Conservation (phyloP, 2,329 filamentous ascomycete species). For the Alternaria alternata region DNA sequence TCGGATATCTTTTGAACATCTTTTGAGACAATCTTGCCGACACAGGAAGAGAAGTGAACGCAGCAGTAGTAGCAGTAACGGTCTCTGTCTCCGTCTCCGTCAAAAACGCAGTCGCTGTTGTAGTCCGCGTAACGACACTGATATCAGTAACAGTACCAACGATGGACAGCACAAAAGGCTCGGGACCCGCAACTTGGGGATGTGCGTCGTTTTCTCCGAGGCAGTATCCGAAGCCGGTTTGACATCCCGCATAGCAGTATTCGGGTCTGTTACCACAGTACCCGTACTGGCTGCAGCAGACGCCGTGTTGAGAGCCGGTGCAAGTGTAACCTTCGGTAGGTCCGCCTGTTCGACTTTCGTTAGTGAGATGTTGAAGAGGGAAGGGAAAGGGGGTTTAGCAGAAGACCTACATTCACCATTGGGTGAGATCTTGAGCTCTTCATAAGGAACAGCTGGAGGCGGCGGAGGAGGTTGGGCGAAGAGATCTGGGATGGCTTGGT, state of each 20-base stretch:
- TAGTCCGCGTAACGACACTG: background rate
- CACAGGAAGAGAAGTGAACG: background rate
- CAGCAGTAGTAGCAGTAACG: background rate
- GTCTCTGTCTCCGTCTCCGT: background rate
- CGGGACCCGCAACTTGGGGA: background rate
- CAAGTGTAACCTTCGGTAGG: conserved; percentile 1
- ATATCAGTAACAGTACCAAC: background rate
- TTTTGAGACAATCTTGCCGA: background rate
- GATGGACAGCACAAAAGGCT: background rate
- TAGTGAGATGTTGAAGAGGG: background rate
- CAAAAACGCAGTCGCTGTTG: background rate
- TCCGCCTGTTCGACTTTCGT: conserved; percentile 1
- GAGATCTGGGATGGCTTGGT: background rate
- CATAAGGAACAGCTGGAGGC: background rate
- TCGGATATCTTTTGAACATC: background rate
- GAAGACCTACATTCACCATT: conserved; percentile 5
- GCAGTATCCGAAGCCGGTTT: conserved; percentile 13
- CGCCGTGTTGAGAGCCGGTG: background rate
- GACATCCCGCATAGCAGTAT: conserved; percentile 34
- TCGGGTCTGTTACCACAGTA: conserved; percentile 16
- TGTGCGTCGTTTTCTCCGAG: background rate
- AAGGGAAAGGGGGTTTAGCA: background rate
- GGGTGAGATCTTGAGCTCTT: background rate
- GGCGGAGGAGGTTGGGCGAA: background rate
- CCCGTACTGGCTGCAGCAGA: conserved; percentile 13